A percentile compares a stretch with the other conserved stretches of the same genome.
phyloP scores from a whole-genome alignment of 2,329 filamentous ascomycete species.

The Aspergillus sp. region DNA sequence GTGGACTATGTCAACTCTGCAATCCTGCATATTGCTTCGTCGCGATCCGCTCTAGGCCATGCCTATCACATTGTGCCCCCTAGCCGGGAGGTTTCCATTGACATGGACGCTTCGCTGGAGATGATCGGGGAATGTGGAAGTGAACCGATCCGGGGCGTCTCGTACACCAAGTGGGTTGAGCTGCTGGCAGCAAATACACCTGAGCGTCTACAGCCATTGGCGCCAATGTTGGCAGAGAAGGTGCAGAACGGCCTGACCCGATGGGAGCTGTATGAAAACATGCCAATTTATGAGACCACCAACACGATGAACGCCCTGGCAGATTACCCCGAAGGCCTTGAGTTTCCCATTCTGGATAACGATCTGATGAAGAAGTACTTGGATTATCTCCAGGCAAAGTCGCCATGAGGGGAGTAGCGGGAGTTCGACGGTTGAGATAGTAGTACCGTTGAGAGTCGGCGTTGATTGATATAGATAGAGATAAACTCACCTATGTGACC shows the following conservation, averaged over 20 bases:
- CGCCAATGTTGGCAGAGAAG: conserved; percentile 17
- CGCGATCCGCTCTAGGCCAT: conserved; percentile 6
- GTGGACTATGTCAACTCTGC: conserved; percentile 17
- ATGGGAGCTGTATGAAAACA: conserved; percentile 21
- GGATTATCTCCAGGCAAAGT: neutral
- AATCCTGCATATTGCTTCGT: conserved; percentile 15
- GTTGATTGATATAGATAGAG: too few species aligned
- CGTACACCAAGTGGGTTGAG: conserved; percentile 12
- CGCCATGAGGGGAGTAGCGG: too few species aligned
- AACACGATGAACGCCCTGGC: conserved; percentile 4
- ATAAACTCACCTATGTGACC: too few species aligned
- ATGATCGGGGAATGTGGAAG: neutral
- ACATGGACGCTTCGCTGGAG: conserved; percentile 10
- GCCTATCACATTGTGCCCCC: conserved; percentile 15
- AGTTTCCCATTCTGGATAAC: neutral
- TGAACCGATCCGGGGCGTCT: conserved; percentile 1
- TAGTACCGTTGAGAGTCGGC: too few species aligned
- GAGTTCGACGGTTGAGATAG: too few species aligned
- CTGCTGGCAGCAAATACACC: conserved; percentile 1
- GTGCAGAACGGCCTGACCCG: conserved; percentile 13
- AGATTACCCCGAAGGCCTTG: neutral
- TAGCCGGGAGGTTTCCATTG: conserved; percentile 5
- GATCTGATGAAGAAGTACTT: neutral
- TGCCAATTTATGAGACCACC: conserved; percentile 14
- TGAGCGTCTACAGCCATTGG: conserved; percentile 9